These are phyloP conservation scores for Myrica gale DNA, from an alignment of 306 rosid species.

Conservation along the genomic window DNA sequence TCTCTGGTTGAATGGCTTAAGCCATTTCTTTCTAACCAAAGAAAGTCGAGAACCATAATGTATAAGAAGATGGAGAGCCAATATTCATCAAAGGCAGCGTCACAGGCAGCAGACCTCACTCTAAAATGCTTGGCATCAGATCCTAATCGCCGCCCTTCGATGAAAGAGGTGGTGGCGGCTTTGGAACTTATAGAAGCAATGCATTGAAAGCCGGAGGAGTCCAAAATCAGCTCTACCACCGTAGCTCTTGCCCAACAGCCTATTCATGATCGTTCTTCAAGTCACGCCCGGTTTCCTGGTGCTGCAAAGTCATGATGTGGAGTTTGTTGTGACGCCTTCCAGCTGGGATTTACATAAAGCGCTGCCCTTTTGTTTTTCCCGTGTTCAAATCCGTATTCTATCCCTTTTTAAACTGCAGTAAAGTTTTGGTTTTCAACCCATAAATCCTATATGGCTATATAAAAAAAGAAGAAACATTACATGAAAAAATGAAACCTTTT, in stretches of 20 bases:
- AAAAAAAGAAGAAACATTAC: no score
- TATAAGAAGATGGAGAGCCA: constrained; percentile 65
- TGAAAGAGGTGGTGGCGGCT: constrained; percentile 65
- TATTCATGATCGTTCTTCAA: background rate
- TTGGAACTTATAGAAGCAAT: constrained; percentile 54
- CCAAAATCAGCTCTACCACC: constrained; percentile 15
- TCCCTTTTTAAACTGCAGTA: no score
- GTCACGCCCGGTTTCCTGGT: constrained; percentile 21
- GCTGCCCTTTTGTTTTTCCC: no score
- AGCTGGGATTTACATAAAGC: no score
- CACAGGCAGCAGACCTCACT: constrained; percentile 47
- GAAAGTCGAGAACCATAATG: constrained; percentile 49
- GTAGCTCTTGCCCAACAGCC: constrained; percentile 2
- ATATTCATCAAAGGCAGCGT: constrained; percentile 58
- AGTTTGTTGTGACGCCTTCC: no score
- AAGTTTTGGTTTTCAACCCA: no score
- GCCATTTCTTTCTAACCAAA: constrained; percentile 45
- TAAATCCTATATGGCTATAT: no score
- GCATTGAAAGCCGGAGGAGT: constrained; percentile 30
- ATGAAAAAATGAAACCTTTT: no score
- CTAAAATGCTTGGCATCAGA: constrained; percentile 57
- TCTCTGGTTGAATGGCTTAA: constrained; percentile 72
- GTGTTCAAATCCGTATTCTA: no score
- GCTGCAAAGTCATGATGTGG: background rate
- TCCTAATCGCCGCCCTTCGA: constrained; percentile 70